Percentiles rank a stretch among this genome's conserved stretches.
Evolutionary conservation across 148 eudicot species (phyloP).

Genomic region (Silene latifolia): DNA sequence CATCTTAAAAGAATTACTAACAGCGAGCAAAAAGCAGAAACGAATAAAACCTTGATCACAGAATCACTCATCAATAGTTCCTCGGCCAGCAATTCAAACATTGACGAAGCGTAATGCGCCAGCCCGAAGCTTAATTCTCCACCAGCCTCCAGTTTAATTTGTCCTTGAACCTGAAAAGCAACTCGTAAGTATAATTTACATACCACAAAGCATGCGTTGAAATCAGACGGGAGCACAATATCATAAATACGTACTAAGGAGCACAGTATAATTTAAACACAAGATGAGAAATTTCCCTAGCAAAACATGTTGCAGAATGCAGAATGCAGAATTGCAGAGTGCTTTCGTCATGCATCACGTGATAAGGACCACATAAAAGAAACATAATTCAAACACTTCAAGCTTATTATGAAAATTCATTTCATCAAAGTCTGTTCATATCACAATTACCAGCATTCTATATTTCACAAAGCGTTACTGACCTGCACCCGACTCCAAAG

Average conservation of each 20-base stretch:
- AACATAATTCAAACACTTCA: not conserved
- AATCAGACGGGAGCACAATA: not conserved
- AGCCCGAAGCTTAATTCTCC: constrained; percentile 93
- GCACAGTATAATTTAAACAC: no score
- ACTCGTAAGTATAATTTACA: constrained; percentile 6
- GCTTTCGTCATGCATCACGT: not conserved
- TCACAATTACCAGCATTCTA: not conserved
- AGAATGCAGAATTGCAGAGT: not conserved
- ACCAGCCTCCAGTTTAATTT: constrained; percentile 68
- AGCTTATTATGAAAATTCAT: not conserved
- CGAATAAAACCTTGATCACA: constrained; percentile 57
- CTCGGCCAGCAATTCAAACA: constrained; percentile 91
- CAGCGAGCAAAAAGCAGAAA: constrained; percentile 9
- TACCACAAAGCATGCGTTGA: not conserved
- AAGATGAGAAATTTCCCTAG: no score
- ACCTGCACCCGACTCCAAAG: constrained; percentile 99
- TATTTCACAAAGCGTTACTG: constrained; percentile 19
- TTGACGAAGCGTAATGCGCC: constrained; percentile 75
- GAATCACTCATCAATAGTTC: constrained; percentile 98
- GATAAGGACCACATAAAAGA: not conserved
- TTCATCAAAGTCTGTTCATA: not conserved
- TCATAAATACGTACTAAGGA: not conserved
- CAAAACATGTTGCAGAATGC: not conserved
- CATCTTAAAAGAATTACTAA: not conserved
- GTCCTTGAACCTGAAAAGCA: constrained; percentile 81